Base-by-base conservation (phyloP, 2,329 filamentous ascomycete genomes). In the Curvularia sp. region DNA sequence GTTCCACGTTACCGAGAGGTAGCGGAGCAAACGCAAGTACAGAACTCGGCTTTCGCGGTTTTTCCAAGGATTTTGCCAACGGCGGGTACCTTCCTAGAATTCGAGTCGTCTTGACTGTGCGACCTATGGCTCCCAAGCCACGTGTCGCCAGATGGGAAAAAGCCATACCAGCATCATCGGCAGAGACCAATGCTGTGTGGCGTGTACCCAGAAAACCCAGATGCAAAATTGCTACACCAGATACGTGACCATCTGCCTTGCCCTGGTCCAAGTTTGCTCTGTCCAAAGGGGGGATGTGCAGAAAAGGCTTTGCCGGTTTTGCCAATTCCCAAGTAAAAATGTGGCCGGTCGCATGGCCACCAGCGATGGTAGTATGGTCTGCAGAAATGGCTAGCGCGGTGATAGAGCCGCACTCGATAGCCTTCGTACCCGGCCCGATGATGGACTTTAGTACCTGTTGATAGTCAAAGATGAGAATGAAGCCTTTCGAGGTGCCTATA, bases 291-390 rank as follows among this genome's bases (percentile, higher is more conserved):
- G 89, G 87, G 42, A 99, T 93, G 49, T 92, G 88, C 30, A 99
- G 84, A 75, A 99, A 99, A 0, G 94, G 95, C 30, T 91, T 86
- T 3, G 92, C 87, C n/a, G 90, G 86, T 56, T 90, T 86, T 39
- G 86, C 86, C 12, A 94, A 89, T 75, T 99, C 96, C 96, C 96
- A 99, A 0, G 94, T 99, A 73, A 97, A 98, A 52, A 99, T 97
- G 72, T 88, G 89, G 3, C 95, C 96, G 68, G 89, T 92, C 0
- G 88, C 89, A 83, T 99, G 94, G 3, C 95, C 95, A 36, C 89
- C 92, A 32, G 92, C 95, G 64, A 99, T 84, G 0, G 94, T 97
- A 1, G 91, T 90, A 76, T 98, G 93, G 73, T 99, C 95, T 18
- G 94, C 93, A 27, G 95, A 97, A 57, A 98, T 87, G 5, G 95